Evolutionary conservation across 2,329 filamentous ascomycete species (phyloP), one percentile per base, ranked within the genome.

Genomic region (Chrysoporthe austroafricana): DNA sequence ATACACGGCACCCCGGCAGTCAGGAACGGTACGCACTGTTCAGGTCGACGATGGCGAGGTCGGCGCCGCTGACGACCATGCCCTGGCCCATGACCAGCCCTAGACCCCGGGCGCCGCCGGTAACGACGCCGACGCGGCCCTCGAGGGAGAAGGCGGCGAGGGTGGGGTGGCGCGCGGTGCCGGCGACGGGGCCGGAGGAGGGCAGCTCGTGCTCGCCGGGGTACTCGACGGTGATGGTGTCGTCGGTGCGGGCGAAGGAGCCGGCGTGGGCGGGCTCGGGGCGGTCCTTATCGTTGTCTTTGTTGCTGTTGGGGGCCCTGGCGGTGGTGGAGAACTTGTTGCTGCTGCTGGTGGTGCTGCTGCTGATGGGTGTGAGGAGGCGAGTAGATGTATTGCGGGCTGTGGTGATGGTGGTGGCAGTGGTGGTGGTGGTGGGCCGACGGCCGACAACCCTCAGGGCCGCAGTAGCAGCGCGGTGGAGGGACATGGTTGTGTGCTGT

Each of bases 21-120:
- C 34, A 26, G 26, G 26, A 26, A 26, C 26, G 26, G 26, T 26
- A 43, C 21, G 21, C 4, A 95, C 92, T 91, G 81, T 98, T 97
- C 82, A 97, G 84, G 78, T 98, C 95, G 52, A 97, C 93, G 79
- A 98, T 92, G 54, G 95, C 95, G 70, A 97, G 85, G 78, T 97
- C 90, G 11, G 93, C 92, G 63, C 95, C 95, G 64, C 92, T 96
- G 64, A 93, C 90, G 64, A 97, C 91, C 79, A 97, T 88, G 59
- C 92, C 94, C 82, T 97, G 94, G 63, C 91, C 92, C 91, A 98
- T 97, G 73, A 96, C 94, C 70, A 97, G 83, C 50, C 95, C 95
- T 67, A 98, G 80, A 8, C 95, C 95, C 76, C 94, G 86, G 36
- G 95, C 95, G 76, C 94, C 95, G 63, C 95, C 95, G 0, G 95